phyloP scores from a whole-genome alignment of 2,329 filamentous ascomycete genomes.

The Helotiales sp. region DNA sequence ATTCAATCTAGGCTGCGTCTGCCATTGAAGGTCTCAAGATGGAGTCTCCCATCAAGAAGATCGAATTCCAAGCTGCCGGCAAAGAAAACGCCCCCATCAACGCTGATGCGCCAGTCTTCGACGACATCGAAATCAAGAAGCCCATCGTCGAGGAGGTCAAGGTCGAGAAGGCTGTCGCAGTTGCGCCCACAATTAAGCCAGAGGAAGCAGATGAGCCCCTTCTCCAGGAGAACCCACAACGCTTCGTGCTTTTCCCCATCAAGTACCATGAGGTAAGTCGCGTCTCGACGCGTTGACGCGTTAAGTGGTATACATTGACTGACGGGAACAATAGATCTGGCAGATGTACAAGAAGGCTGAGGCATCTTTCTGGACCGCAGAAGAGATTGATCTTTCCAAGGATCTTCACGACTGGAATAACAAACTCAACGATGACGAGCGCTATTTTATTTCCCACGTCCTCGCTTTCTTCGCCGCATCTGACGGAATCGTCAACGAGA shows the following conservation, averaged over 20 bases:
- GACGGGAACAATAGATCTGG: slow-evolving; percentile 72
- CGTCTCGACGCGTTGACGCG: slow-evolving; percentile 56
- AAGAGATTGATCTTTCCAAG: slow-evolving; percentile 99
- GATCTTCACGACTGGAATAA: slow-evolving; percentile 99
- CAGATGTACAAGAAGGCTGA: slow-evolving; percentile 99
- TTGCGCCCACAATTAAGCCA: slow-evolving; percentile 56
- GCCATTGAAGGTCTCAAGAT: slow-evolving; percentile 89
- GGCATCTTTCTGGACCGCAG: slow-evolving; percentile 99
- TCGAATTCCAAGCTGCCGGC: slow-evolving; percentile 70
- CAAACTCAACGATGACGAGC: slow-evolving; percentile 92
- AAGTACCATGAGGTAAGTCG: slow-evolving; percentile 94
- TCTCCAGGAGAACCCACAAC: slow-evolving; percentile 90
- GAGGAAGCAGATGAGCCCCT: slow-evolving; percentile 85
- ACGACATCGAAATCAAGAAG: slow-evolving; percentile 58
- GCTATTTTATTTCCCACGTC: slow-evolving; percentile 97
- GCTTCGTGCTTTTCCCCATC: slow-evolving; percentile 97
- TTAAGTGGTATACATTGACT: slow-evolving; percentile 58
- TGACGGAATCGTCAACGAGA: slow-evolving; percentile 99
- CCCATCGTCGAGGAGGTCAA: slow-evolving; percentile 51
- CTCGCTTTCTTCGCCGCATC: slow-evolving; percentile 99
- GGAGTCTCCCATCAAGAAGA: slow-evolving; percentile 88
- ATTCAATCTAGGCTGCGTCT: slow-evolving; percentile 68
- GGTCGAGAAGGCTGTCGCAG: slow-evolving; percentile 43
- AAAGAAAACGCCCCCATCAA: slow-evolving; percentile 76
- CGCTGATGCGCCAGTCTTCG: slow-evolving; percentile 48